Evolutionary conservation across 768 basidiomycete genomes (phyloP).

Genomic region (Podaxis rugospora): DNA sequence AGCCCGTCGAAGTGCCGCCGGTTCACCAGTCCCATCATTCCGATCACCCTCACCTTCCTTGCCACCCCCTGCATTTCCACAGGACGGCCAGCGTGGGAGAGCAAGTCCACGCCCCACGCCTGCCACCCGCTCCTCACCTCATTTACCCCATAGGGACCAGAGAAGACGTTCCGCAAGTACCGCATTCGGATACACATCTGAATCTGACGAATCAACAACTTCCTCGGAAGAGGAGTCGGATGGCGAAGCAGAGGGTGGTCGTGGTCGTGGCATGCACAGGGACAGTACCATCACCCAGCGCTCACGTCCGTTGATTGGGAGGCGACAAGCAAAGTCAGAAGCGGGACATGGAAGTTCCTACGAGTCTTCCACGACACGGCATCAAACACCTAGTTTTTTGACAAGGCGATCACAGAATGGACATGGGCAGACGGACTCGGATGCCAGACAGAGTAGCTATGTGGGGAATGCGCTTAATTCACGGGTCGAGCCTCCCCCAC

Average conservation of each 20-base stretch:
- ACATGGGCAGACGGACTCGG: constrained; percentile 18
- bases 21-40: constrained; percentile 54
- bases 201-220: constrained; percentile 24
- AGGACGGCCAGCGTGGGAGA: constrained; percentile 19
- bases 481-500: constrained; percentile 16
- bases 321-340: constrained; percentile 34
- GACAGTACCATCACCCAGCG: constrained; percentile 13
- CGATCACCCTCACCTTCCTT: constrained; percentile 35
- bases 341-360: constrained; percentile 30
- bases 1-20: constrained; percentile 57
- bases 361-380: constrained; percentile 15
- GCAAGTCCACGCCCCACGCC: constrained; percentile 21
- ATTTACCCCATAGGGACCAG: neutral
- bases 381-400: constrained; percentile 12
- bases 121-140: constrained; percentile 13
- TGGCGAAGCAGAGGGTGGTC: constrained; percentile 22
- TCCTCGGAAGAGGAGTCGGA: constrained; percentile 15
- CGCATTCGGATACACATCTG: constrained; percentile 22
- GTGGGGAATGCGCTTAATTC: constrained; percentile 4
- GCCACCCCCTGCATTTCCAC: constrained; percentile 13
- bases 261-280: constrained; percentile 13
- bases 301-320: constrained; percentile 15
- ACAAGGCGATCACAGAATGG: constrained; percentile 24
- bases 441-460: constrained; percentile 7
- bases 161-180: constrained; percentile 20